Evolutionary conservation across 2,329 filamentous ascomycete species (phyloP), one percentile per base, ranked within the genome.

Genomic region (Trichoderma atrobrunneum): DNA sequence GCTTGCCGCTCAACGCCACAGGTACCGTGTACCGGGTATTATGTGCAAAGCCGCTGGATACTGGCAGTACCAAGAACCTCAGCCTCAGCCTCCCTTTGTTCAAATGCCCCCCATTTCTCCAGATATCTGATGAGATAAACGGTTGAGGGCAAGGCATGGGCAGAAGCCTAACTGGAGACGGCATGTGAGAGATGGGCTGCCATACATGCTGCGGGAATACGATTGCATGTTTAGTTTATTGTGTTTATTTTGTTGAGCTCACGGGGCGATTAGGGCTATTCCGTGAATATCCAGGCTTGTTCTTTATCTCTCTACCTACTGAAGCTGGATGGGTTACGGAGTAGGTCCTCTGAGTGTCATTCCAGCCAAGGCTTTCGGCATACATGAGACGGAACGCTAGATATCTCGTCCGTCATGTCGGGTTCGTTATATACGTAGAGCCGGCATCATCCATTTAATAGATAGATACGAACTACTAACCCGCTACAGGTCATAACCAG

Each of bases 1-100:
- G 48, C 61, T 60, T 64, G 60, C 43, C 34, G 18, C 60, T 61
- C 16, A 72, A 48, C 62, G 56, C 62, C 61, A 65, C 56, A 66
- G 39, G 70, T 66, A 67, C 56, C 32, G 14, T 7, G 1, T 70
- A 70, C 68, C 51, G 5, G 26, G 24, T 4, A n/a, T 7, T 26
- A 16, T 34, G 34, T 34, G 39, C 28, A 10, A 14, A 36, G 24
- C 30, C 7, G 28, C 16, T n/a, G 48, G 21, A 21, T 2, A 7
- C 5, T 12, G 16, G 60, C 51, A 32, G 59, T 71, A 71, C 28
- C 26, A 11, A 62, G 57, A 34, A 70, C 66, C 39, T 70, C 34
- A 51, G 56, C 51, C 28, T 34, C 21, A 51, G 57, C 51, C 28
- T 34, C 30, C 56, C 57, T 62, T 66, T 54, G 48, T 24, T 54